Conservation (phyloP, 2,329 filamentous ascomycete genomes). For the Lomentospora prolificans region DNA sequence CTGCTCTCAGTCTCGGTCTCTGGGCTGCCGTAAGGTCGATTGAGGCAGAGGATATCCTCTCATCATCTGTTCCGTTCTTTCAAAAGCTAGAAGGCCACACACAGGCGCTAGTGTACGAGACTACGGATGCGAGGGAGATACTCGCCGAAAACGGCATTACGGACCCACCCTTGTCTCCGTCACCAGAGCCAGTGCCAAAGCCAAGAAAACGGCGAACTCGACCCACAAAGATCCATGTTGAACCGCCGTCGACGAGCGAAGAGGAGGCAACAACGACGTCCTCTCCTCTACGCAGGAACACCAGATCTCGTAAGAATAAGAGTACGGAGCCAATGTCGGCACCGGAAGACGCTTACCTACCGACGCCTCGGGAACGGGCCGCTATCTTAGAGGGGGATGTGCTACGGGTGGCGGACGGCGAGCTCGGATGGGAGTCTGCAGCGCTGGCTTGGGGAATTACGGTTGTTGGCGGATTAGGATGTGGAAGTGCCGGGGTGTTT, state of each 20-base stretch:
- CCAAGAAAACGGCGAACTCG: neutral
- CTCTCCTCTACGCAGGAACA: neutral
- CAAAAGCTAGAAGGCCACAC: neutral
- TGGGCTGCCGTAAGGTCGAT: constrained; percentile 48
- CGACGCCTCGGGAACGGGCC: constrained; percentile 22
- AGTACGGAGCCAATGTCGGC: neutral
- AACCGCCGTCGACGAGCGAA: neutral
- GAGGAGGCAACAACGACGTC: neutral
- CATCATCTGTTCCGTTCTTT: constrained; percentile 22
- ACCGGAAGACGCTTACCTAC: constrained; percentile 27
- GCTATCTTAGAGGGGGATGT: constrained; percentile 29
- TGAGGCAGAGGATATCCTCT: constrained; percentile 39
- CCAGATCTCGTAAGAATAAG: neutral
- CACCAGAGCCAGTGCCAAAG: neutral
- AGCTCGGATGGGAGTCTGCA: constrained; percentile 35
- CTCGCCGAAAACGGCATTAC: constrained; percentile 32
- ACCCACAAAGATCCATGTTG: neutral
- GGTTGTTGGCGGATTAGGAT: constrained; percentile 32
- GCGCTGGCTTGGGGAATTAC: constrained; percentile 36
- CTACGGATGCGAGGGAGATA: constrained; percentile 27
- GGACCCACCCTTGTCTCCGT: neutral
- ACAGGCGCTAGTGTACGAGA: constrained; percentile 28
- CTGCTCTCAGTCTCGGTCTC: constrained; percentile 38
- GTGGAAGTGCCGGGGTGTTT: constrained; percentile 34
- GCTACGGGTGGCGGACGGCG: constrained; percentile 22